These are phyloP conservation scores for Phlebiopsis gigantea DNA, from an alignment of 768 basidiomycete species.

Conservation along the genomic window DNA sequence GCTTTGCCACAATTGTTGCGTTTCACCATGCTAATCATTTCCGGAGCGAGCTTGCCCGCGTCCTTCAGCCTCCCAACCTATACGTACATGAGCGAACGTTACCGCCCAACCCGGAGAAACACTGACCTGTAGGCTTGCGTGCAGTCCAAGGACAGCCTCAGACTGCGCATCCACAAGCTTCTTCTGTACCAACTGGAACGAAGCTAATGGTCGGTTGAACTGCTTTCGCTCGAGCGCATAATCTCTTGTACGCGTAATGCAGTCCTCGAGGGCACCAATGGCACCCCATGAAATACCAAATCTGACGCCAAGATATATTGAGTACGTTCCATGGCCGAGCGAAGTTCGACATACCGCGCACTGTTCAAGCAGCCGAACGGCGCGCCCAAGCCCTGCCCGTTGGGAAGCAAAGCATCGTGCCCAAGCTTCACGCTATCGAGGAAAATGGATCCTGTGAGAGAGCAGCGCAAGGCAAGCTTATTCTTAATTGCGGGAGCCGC, in stretches of 20 bases:
- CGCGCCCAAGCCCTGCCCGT: conserved; percentile 70
- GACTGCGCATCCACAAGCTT: conserved; percentile 93
- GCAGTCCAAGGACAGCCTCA: conserved; percentile 73
- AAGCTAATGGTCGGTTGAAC: conserved; percentile 84
- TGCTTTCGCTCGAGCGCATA: conserved; percentile 91
- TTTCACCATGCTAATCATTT: conserved; percentile 95
- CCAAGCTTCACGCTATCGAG: conserved; percentile 86
- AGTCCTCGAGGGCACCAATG: conserved; percentile 94
- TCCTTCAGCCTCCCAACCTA: conserved; percentile 79
- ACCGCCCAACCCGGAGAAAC: neutral
- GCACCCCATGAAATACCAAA: conserved; percentile 93
- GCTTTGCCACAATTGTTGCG: conserved; percentile 96
- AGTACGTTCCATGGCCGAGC: neutral
- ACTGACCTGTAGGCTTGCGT: conserved; percentile 64
- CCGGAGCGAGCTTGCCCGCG: conserved; percentile 60
- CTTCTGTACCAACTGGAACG: conserved; percentile 97
- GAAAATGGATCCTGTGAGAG: conserved; percentile 82
- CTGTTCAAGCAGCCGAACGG: conserved; percentile 93
- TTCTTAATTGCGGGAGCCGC: conserved; percentile 86
- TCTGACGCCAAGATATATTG: conserved; percentile 29
- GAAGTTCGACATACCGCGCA: conserved; percentile 45
- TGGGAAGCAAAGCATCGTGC: conserved; percentile 70
- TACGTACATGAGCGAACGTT: conserved; percentile 10
- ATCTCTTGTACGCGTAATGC: conserved; percentile 65
- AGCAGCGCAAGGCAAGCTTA: conserved; percentile 86